Percentiles rank a stretch among this genome's conserved stretches.
These are phyloP conservation scores for Aspergillus uvarum DNA, from an alignment of 2,329 filamentous ascomycete genomes.

Conservation along the genomic window DNA sequence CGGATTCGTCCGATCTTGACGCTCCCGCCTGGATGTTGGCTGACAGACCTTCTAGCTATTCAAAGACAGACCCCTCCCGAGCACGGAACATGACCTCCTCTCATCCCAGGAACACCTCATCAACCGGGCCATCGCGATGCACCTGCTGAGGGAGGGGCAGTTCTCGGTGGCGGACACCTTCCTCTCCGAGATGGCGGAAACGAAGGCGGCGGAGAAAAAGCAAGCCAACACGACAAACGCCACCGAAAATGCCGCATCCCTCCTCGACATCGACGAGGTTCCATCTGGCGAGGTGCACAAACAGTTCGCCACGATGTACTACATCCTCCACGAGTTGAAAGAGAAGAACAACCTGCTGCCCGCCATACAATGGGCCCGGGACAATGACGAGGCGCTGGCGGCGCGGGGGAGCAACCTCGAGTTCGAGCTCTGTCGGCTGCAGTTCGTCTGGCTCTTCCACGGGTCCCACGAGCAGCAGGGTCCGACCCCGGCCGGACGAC, in stretches of 20 bases:
- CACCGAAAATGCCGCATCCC: constrained; percentile 40
- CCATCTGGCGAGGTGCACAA: constrained; percentile 69
- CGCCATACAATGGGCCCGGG: constrained; percentile 82
- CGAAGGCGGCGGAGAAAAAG: constrained; percentile 41
- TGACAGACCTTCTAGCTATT: constrained; percentile 53
- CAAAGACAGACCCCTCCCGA: constrained; percentile 67
- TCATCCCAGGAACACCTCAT: constrained; percentile 73
- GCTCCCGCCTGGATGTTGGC: not conserved
- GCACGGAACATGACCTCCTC: constrained; percentile 77
- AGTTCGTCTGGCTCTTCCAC: constrained; percentile 86
- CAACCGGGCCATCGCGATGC: constrained; percentile 94
- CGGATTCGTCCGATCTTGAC: not conserved
- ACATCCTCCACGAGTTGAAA: constrained; percentile 76
- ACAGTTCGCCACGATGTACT: constrained; percentile 87
- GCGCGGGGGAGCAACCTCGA: constrained; percentile 86
- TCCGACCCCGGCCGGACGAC: constrained; percentile 30
- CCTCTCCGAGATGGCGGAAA: constrained; percentile 65
- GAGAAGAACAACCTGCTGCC: constrained; percentile 69
- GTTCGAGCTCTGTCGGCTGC: constrained; percentile 87
- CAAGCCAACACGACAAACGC: constrained; percentile 30
- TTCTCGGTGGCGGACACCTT: constrained; percentile 87
- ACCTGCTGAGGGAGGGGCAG: constrained; percentile 89
- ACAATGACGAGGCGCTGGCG: constrained; percentile 70
- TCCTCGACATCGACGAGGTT: constrained; percentile 57
- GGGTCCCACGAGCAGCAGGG: constrained; percentile 59